phyloP scores from a whole-genome alignment of 1,284 basidiomycete species.

The Marasmius sp. region DNA sequence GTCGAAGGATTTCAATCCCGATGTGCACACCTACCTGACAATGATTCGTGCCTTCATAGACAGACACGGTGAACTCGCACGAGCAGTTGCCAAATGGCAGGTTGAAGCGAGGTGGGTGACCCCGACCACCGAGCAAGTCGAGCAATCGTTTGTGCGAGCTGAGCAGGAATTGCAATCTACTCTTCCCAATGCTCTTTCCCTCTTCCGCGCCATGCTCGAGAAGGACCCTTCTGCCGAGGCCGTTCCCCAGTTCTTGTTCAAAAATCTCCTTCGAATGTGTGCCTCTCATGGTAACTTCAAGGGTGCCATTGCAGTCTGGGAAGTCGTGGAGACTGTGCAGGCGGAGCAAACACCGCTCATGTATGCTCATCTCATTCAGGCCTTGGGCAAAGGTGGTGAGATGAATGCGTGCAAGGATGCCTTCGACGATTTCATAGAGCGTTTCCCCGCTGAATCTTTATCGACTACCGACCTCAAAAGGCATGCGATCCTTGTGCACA shows the following conservation, averaged over 20 bases:
- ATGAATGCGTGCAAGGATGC: conserved; percentile 61
- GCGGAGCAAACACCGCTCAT: not conserved
- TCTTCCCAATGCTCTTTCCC: not conserved
- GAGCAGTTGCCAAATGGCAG: not conserved
- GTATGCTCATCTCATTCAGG: not conserved
- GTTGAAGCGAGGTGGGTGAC: not conserved
- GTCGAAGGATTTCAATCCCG: conserved; percentile 63
- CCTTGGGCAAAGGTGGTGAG: conserved; percentile 42
- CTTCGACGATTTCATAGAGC: conserved; percentile 62
- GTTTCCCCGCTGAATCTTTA: conserved; percentile 23
- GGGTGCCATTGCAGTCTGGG: not conserved
- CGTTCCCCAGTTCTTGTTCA: not conserved
- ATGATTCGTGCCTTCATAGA: conserved; percentile 63
- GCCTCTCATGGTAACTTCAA: not conserved
- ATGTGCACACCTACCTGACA: conserved; percentile 58
- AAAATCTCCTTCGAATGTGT: not conserved
- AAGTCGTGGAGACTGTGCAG: not conserved
- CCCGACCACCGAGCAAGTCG: not conserved
- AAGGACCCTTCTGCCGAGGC: not conserved
- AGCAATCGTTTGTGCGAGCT: not conserved
- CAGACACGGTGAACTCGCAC: not conserved
- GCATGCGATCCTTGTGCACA: conserved; percentile 55
- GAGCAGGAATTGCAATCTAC: not conserved
- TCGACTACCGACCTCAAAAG: not conserved
- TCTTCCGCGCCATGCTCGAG: not conserved